Evolutionary conservation across 2,329 filamentous ascomycete genomes (phyloP).

Genomic region (Aquanectria penicillioides): DNA sequence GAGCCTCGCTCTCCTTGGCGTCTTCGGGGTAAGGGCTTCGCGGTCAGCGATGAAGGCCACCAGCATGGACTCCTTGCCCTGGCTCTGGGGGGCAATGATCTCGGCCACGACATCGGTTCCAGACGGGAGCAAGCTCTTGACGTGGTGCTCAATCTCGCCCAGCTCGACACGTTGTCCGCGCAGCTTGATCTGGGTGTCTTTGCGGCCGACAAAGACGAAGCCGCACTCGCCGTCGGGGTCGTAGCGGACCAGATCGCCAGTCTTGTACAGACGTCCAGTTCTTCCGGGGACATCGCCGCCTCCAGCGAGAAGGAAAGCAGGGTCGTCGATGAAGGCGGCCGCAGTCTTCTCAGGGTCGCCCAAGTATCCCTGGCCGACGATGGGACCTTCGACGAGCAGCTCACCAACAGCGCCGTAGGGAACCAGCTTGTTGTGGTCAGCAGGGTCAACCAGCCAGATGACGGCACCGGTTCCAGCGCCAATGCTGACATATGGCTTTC

Average conservation of each 20-base stretch:
- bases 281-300: slow-evolving; percentile 48
- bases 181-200: slow-evolving; percentile 75
- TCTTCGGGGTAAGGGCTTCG: slow-evolving; percentile 16
- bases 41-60: slow-evolving; percentile 38
- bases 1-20: slow-evolving; percentile 21
- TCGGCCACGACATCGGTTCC: slow-evolving; percentile 58
- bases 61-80: slow-evolving; percentile 42
- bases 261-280: slow-evolving; percentile 63
- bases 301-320: slow-evolving; percentile 60
- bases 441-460: slow-evolving; percentile 63
- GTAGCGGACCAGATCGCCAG: slow-evolving; percentile 68
- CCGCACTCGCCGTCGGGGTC: slow-evolving; percentile 62
- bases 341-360: slow-evolving; percentile 67
- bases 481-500: slow-evolving; percentile 53
- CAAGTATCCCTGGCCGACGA: slow-evolving; percentile 71
- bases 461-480: slow-evolving; percentile 58
- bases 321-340: slow-evolving; percentile 66
- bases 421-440: slow-evolving; percentile 56
- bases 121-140: slow-evolving; percentile 51
- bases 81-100: slow-evolving; percentile 54
- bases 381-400: slow-evolving; percentile 65
- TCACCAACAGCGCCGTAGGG: slow-evolving; percentile 62
- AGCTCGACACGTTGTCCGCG: slow-evolving; percentile 73
- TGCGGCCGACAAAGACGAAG: slow-evolving; percentile 69
- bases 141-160: slow-evolving; percentile 62